phyloP scores from a whole-genome alignment of 2,329 filamentous ascomycete genomes.

The Paraconiothyrium sp. region DNA sequence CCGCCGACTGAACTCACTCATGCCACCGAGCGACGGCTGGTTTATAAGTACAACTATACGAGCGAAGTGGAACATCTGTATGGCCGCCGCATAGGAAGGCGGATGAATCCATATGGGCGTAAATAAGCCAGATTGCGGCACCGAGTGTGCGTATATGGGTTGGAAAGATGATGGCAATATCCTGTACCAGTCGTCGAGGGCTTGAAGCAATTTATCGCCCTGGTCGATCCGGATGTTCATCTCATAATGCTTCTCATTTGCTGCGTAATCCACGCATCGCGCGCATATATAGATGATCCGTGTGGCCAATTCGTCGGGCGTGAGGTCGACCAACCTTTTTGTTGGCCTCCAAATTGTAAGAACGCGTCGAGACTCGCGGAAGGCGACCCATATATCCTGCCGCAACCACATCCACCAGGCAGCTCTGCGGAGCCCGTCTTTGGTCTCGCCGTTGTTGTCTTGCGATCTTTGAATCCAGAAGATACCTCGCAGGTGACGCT shows the following conservation, averaged over 20 bases:
- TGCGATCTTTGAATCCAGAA: conserved; percentile 73
- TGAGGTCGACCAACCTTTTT: conserved; percentile 59
- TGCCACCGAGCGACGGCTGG: conserved; percentile 60
- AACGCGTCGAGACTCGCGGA: conserved; percentile 64
- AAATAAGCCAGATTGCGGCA: conserved; percentile 27
- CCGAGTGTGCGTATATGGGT: conserved; percentile 49
- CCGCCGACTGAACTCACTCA: conserved; percentile 58
- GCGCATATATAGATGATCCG: conserved; percentile 65
- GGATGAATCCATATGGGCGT: conserved; percentile 43
- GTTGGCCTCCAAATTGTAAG: conserved; percentile 68
- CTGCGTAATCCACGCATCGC: conserved; percentile 67
- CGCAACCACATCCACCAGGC: conserved; percentile 74
- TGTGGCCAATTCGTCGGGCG: conserved; percentile 64
- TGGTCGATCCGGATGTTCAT: conserved; percentile 57
- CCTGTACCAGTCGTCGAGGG: conserved; percentile 61
- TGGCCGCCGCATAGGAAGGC: conserved; percentile 52
- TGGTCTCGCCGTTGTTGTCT: conserved; percentile 66
- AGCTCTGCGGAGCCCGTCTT: conserved; percentile 63
- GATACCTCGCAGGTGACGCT: conserved; percentile 70
- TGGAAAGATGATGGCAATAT: conserved; percentile 57
- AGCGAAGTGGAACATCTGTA: conserved; percentile 64
- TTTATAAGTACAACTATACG: conserved; percentile 64
- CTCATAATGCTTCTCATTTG: conserved; percentile 59
- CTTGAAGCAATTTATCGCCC: conserved; percentile 57
- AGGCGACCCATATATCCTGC: conserved; percentile 73